A percentile compares a stretch with the other conserved stretches of the same genome.
Conservation (phyloP, 2,329 filamentous ascomycete genomes). For the Venturia aucupariae region DNA sequence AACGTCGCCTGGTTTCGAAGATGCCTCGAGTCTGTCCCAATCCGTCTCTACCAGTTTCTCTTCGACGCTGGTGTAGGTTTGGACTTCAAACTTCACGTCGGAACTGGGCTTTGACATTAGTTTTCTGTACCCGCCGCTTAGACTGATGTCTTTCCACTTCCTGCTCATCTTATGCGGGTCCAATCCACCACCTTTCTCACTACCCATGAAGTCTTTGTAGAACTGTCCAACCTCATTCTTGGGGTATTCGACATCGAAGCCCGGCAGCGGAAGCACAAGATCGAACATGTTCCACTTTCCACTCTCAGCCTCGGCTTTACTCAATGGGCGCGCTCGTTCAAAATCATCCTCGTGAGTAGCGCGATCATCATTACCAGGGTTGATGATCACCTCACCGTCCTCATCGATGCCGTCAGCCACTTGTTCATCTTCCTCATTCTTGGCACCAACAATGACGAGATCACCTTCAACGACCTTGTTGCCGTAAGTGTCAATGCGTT, state of each 20-base stretch:
- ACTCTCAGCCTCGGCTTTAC: slow-evolving; percentile 65
- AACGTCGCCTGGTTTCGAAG: not conserved
- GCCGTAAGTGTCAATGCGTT: slow-evolving; percentile 70
- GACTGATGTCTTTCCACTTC: slow-evolving; percentile 74
- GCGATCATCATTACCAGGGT: slow-evolving; percentile 48
- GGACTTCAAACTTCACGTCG: slow-evolving; percentile 58
- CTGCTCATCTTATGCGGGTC: slow-evolving; percentile 83
- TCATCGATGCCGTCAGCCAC: slow-evolving; percentile 40
- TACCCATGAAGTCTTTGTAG: slow-evolving; percentile 80
- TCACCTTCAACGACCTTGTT: slow-evolving; percentile 72
- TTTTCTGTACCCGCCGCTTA: slow-evolving; percentile 83
- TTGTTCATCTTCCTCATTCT: slow-evolving; percentile 33
- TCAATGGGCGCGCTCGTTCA: slow-evolving; percentile 63
- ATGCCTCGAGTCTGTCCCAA: slow-evolving; percentile 16
- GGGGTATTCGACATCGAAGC: slow-evolving; percentile 83
- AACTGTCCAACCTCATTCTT: slow-evolving; percentile 72
- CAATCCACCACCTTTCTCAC: slow-evolving; percentile 64
- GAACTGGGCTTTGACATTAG: slow-evolving; percentile 62
- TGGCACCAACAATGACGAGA: slow-evolving; percentile 59
- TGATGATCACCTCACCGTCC: slow-evolving; percentile 57
- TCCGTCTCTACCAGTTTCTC: slow-evolving; percentile 89
- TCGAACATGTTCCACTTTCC: slow-evolving; percentile 77
- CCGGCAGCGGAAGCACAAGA: slow-evolving; percentile 83
- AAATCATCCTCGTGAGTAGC: slow-evolving; percentile 48
- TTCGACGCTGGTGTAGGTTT: slow-evolving; percentile 57